Evolutionary conservation across 441 rosid genomes (phyloP), one percentile per base, ranked within the genome.

Genomic region (Mallotus japonicus): DNA sequence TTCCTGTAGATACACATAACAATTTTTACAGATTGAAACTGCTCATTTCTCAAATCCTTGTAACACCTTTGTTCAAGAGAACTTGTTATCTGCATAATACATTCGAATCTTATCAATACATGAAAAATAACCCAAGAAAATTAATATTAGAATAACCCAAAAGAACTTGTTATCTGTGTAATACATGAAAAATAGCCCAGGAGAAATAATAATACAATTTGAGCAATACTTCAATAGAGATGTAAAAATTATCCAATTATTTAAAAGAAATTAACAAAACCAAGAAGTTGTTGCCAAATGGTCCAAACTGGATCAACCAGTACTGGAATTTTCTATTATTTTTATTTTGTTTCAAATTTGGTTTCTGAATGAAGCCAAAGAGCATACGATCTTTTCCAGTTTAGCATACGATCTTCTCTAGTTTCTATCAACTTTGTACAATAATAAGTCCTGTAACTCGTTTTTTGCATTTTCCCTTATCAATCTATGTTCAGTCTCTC

Each of bases 61-160:
- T 92, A 95, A 81, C 93, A 95, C 80, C 89, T 95, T 82, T 95
- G 95, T 84, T 95, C 99, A 20, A 95, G 92, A 61, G 89, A 76
- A 72, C 74, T 81, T 28, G 91, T 91, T 77, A 95, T 95, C 99
- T 95, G 91, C 74, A 49, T 51, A 77, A 83, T 69, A 73, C 28
- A 62, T 62, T 72, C 42, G 44, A 16, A 73, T 58, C 61, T 50
- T 40, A 47, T 76, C 75, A 82, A 51, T 46, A 34, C 10, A 62
- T 50, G 19, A 70, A 49, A 64, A 64, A 50, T 19, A 61, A 75
- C 60, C 16, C 58, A 19, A 69, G 16, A 54, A 19, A 37, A 56
- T 70, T 42, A 75, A 73, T 73, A 60, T 67, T 34, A 61, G 51
- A 67, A 74, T 65, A 28, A 28, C 32, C 32, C 32, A 28, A 28